Percentiles rank a stretch among this genome's conserved stretches.
phyloP scores from a whole-genome alignment of 2,329 filamentous ascomycete genomes.

The Talaromyces sp. region DNA sequence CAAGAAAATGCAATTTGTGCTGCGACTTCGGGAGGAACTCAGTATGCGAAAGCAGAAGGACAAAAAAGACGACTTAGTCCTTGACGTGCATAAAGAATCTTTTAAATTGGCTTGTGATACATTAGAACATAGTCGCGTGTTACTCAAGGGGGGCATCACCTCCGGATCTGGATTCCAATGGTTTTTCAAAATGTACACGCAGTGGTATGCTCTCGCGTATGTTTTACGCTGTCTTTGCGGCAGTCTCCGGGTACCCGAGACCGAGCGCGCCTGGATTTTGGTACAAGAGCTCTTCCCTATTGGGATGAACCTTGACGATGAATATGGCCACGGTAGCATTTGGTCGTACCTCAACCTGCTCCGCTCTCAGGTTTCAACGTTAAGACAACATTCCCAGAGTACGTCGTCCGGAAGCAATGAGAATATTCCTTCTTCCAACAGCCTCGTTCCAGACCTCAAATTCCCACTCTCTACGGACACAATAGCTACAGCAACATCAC shows the following conservation, averaged over 20 bases:
- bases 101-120: conserved; percentile 22
- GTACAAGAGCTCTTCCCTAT: conserved; percentile 20
- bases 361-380: conserved; percentile 18
- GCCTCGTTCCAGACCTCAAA: background rate
- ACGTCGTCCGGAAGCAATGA: background rate
- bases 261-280: conserved; percentile 20
- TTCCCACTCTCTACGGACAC: background rate
- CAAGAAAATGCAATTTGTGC: conserved; percentile 22
- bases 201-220: conserved; percentile 24
- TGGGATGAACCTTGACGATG: conserved; percentile 16
- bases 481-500: background rate
- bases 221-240: conserved; percentile 22
- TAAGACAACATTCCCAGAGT: conserved; percentile 8
- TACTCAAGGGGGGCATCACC: conserved; percentile 17
- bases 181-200: conserved; percentile 23
- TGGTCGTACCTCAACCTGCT: conserved; percentile 19
- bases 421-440: background rate
- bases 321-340: conserved; percentile 18
- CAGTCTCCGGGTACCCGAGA: conserved; percentile 15
- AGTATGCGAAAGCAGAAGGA: conserved; percentile 16
- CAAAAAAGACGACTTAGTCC: background rate
- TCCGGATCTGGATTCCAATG: conserved; percentile 20
- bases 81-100: conserved; percentile 19
- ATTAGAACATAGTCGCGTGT: conserved; percentile 17
- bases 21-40: conserved; percentile 21